phyloP scores from a whole-genome alignment of 257 asterid genomes.

The Ilex asprella region DNA sequence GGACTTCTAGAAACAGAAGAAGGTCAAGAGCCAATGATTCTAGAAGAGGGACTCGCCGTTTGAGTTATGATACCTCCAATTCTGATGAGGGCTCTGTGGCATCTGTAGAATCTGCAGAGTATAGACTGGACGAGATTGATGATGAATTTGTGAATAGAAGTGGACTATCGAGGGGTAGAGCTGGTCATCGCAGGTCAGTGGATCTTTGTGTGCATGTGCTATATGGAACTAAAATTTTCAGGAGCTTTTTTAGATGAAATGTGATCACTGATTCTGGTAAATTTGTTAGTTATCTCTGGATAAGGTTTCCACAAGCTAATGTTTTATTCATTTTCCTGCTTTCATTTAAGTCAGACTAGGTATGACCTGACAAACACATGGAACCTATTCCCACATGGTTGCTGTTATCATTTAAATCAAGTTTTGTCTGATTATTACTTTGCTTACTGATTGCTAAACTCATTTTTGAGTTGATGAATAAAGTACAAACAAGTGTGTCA shows the following conservation, averaged over 20 bases:
- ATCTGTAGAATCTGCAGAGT: constrained; percentile 54
- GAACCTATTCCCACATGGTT: no score
- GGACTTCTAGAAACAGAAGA: constrained; percentile 74
- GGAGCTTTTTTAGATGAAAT: neutral
- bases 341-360: no score
- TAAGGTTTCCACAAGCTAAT: no score
- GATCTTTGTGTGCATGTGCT: neutral
- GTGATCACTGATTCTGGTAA: neutral
- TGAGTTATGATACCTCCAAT: constrained; percentile 56
- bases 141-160: constrained; percentile 49
- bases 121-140: constrained; percentile 48
- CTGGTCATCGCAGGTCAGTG: constrained; percentile 57
- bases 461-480: no score
- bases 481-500: no score
- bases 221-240: neutral
- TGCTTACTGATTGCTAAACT: no score
- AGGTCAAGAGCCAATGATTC: constrained; percentile 59
- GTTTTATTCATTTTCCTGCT: no score
- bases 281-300: no score
- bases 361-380: no score
- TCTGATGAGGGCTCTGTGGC: constrained; percentile 80
- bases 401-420: no score
- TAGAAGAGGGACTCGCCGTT: constrained; percentile 50
- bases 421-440: no score
- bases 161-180: constrained; percentile 45